These are phyloP conservation scores for Pulveroboletus sp. DNA, from an alignment of 768 basidiomycete species.

Conservation along the genomic window DNA sequence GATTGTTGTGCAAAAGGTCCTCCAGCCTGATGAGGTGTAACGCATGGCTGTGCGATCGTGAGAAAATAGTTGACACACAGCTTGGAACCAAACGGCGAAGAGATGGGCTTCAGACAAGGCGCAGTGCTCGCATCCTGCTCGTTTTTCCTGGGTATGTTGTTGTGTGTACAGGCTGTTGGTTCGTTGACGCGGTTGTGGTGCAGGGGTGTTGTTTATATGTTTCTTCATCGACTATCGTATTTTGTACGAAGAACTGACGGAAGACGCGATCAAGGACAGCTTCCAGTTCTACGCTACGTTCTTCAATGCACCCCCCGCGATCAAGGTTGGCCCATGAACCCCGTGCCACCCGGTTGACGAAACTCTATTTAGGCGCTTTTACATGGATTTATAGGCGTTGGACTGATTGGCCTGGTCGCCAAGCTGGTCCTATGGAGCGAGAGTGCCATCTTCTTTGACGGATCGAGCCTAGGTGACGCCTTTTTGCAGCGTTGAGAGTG, in stretches of 20 bases:
- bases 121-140: constrained; percentile 85
- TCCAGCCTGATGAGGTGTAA: too few species aligned
- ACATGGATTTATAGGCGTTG: constrained; percentile 81
- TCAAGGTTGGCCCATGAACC: constrained; percentile 60
- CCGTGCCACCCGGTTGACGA: background rate
- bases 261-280: constrained; percentile 68
- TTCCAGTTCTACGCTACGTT: constrained; percentile 92
- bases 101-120: constrained; percentile 87
- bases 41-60: constrained; percentile 27
- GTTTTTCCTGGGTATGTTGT: constrained; percentile 80
- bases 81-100: background rate
- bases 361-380: constrained; percentile 62
- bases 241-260: constrained; percentile 65
- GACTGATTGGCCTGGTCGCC: constrained; percentile 67
- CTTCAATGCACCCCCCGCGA: constrained; percentile 88
- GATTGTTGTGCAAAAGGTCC: constrained; percentile 64
- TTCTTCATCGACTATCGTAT: constrained; percentile 86
- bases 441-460: constrained; percentile 94
- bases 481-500: background rate
- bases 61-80: constrained; percentile 4
- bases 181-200: constrained; percentile 4
- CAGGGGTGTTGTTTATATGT: constrained; percentile 81
- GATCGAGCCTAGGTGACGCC: constrained; percentile 72
- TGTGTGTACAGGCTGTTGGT: constrained; percentile 14
- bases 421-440: constrained; percentile 90